Evolutionary conservation across 805 yeast species (phyloP).

Genomic region (Groenewaldozyma tartarivorans): DNA sequence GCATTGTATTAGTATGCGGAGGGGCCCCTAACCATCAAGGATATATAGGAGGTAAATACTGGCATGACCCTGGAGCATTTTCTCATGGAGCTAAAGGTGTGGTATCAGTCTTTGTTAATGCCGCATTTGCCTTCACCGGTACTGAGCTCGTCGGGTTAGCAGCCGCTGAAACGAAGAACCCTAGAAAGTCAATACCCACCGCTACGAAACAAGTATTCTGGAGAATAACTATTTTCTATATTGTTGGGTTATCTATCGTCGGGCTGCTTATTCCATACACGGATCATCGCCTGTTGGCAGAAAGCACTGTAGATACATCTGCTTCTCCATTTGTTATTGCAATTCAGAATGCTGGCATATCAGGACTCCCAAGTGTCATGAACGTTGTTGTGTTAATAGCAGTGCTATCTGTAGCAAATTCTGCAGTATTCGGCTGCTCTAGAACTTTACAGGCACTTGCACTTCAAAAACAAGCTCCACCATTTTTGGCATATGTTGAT

Average conservation of each 20-base stretch:
- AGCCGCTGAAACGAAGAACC: constrained; percentile 61
- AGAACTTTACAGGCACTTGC: constrained; percentile 57
- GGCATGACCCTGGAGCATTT: constrained; percentile 62
- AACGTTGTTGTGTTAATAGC: constrained; percentile 62
- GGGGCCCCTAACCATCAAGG: constrained; percentile 43
- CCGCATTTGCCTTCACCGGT: constrained; percentile 60
- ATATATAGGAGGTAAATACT: constrained; percentile 43
- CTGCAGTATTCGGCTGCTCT: constrained; percentile 61
- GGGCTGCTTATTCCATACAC: constrained; percentile 58
- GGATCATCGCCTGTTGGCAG: constrained; percentile 38
- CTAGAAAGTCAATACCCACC: constrained; percentile 50
- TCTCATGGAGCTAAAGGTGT: constrained; percentile 55
- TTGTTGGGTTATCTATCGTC: constrained; percentile 40
- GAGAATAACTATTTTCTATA: constrained; percentile 59
- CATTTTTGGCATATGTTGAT: constrained; percentile 50
- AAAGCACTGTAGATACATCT: constrained; percentile 45
- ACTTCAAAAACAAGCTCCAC: constrained; percentile 55
- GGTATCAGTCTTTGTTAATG: constrained; percentile 53
- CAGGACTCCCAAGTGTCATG: constrained; percentile 54
- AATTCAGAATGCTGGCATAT: constrained; percentile 51
- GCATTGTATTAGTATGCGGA: constrained; percentile 45
- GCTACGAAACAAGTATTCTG: constrained; percentile 70
- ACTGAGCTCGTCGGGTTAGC: constrained; percentile 58
- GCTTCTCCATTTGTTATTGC: constrained; percentile 79
- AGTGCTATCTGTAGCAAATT: constrained; percentile 62